Conservation (phyloP, 2,329 filamentous ascomycete species). For the Calonectria hongkongensis region DNA sequence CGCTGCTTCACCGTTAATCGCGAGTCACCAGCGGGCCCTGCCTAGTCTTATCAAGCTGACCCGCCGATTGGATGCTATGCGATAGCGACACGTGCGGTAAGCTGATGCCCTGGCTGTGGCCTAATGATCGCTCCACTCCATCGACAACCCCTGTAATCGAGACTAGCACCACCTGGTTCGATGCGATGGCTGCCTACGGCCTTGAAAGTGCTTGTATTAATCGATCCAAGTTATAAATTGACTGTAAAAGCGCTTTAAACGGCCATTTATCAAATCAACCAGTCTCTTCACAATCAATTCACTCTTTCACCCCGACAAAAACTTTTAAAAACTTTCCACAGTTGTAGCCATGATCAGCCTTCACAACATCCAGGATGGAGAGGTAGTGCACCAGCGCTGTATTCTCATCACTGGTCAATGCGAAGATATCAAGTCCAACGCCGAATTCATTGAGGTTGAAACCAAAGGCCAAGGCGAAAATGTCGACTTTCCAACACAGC, state of each 20-base stretch:
- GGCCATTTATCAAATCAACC: background rate
- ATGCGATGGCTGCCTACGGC: conserved; percentile 10
- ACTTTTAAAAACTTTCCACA: background rate
- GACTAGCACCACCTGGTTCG: background rate
- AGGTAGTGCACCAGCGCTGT: conserved; percentile 45
- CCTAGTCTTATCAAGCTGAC: too few species aligned
- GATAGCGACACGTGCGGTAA: background rate
- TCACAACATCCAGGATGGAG: conserved; percentile 45
- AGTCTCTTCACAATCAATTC: background rate
- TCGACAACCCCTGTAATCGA: background rate
- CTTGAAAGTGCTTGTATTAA: background rate
- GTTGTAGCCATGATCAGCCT: conserved; percentile 37
- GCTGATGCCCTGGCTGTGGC: background rate
- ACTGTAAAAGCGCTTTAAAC: background rate
- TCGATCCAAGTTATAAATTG: background rate
- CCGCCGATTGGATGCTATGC: background rate
- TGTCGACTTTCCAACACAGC: conserved; percentile 40
- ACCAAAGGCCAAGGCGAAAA: conserved; percentile 25
- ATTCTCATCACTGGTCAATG: conserved; percentile 44
- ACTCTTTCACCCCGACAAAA: too few species aligned
- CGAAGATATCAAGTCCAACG: background rate
- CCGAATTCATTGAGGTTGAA: conserved; percentile 32
- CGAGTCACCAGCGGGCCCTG: background rate
- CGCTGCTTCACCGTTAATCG: background rate
- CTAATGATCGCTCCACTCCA: background rate